Evolutionary conservation across 2,329 filamentous ascomycete species (phyloP).

Genomic region (Chaetomium sp.): DNA sequence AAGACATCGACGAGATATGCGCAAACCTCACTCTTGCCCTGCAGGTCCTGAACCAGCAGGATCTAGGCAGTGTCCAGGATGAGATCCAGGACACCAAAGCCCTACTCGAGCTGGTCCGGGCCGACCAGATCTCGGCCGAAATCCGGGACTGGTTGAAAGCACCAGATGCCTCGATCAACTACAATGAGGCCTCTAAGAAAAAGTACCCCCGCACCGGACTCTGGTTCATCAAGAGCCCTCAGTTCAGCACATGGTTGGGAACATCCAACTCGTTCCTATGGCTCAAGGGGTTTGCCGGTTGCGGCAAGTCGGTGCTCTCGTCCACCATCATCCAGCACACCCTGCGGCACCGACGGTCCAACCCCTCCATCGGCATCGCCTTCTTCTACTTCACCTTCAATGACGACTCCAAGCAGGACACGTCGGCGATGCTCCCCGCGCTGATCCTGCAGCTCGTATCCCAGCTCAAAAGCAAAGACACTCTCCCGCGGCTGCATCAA

Average conservation of each 20-base stretch:
- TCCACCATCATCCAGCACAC: conserved; percentile 40
- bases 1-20: conserved; percentile 17
- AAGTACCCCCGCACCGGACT: conserved; percentile 40
- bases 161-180: conserved; percentile 42
- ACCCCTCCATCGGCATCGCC: conserved; percentile 36
- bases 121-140: conserved; percentile 35
- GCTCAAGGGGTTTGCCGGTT: conserved; percentile 45
- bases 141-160: conserved; percentile 42
- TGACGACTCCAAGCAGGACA: conserved; percentile 40
- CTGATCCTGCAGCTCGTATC: conserved; percentile 41
- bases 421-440: conserved; percentile 39
- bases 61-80: conserved; percentile 33
- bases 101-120: conserved; percentile 36
- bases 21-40: conserved; percentile 7
- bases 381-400: conserved; percentile 48
- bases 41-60: conserved; percentile 39
- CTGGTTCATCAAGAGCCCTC: conserved; percentile 39
- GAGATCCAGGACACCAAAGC: conserved; percentile 37
- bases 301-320: conserved; percentile 46
- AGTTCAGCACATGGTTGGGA: conserved; percentile 38
- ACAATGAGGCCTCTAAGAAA: conserved; percentile 40
- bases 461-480: conserved; percentile 33
- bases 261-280: conserved; percentile 42
- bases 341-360: conserved; percentile 20
- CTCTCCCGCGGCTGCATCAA: conserved; percentile 30